phyloP scores from a whole-genome alignment of 331 rosid genomes.

The Quercus phellos region DNA sequence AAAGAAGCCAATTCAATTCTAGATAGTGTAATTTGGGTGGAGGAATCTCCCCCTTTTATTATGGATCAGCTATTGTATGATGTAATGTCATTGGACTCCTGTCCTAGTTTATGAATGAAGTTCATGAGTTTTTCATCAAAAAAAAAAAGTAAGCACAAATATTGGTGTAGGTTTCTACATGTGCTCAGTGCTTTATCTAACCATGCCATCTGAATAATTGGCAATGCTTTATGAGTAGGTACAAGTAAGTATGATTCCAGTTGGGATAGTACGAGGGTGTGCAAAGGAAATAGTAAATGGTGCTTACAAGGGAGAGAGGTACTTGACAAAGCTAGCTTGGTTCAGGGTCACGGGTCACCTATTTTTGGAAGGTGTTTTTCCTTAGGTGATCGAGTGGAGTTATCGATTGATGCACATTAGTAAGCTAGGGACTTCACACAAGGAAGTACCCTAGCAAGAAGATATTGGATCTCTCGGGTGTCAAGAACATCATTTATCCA shows the following conservation, averaged over 20 bases:
- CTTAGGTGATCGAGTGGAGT: constrained; percentile 33
- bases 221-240: constrained; percentile 9
- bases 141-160: too few relatives aligned
- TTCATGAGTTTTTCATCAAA: too few relatives aligned
- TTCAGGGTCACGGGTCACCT: constrained; percentile 6
- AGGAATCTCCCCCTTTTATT: too few relatives aligned
- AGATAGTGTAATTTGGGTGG: too few relatives aligned
- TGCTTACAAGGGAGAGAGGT: constrained; percentile 25
- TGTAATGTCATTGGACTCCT: too few relatives aligned
- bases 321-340: constrained; percentile 36
- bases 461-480: constrained; percentile 25
- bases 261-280: constrained; percentile 7
- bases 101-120: too few relatives aligned
- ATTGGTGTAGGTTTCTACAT: too few relatives aligned
- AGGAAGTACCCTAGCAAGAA: constrained; percentile 26
- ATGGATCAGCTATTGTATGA: too few relatives aligned
- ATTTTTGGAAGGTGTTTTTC: constrained; percentile 26
- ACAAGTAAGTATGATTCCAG: constrained; percentile 24
- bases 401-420: constrained; percentile 3
- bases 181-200: too few relatives aligned
- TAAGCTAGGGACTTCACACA: constrained; percentile 6
- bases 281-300: constrained; percentile 29
- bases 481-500: constrained; percentile 23
- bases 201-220: too few relatives aligned
- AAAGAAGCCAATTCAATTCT: too few relatives aligned